Evolutionary conservation across 2,329 filamentous ascomycete genomes (phyloP).

Genomic region (Monosporascus sp.): DNA sequence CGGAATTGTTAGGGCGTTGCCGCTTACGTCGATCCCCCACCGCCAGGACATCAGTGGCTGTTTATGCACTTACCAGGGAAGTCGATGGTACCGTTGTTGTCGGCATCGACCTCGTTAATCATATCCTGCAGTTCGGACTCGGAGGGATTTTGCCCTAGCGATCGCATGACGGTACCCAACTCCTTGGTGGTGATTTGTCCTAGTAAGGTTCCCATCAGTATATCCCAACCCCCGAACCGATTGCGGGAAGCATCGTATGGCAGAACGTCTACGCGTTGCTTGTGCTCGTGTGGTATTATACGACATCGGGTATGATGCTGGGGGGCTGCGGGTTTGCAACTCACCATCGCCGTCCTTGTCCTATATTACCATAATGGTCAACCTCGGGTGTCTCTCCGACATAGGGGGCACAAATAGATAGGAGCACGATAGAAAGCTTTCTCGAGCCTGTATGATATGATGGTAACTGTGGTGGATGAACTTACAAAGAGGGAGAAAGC

Average conservation of each 20-base stretch:
- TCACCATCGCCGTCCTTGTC: slow-evolving; percentile 90
- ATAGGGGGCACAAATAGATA: no score
- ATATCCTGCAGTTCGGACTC: slow-evolving; percentile 89
- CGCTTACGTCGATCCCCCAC: neutral
- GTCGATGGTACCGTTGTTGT: slow-evolving; percentile 90
- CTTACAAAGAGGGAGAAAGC: slow-evolving; percentile 99
- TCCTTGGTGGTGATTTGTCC: slow-evolving; percentile 91
- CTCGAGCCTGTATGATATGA: neutral
- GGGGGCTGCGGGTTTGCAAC: slow-evolving; percentile 23
- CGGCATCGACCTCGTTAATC: slow-evolving; percentile 90
- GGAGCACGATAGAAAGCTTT: no score
- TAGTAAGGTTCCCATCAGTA: slow-evolving; percentile 28
- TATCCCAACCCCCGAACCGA: neutral
- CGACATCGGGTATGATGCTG: neutral
- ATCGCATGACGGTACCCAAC: slow-evolving; percentile 85
- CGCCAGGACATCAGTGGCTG: no score
- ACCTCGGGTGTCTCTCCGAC: neutral
- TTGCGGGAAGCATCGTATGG: neutral
- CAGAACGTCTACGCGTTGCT: neutral
- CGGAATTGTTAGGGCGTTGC: neutral
- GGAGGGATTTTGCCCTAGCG: slow-evolving; percentile 81
- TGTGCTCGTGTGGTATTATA: neutral
- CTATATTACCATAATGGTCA: slow-evolving; percentile 36
- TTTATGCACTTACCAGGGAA: slow-evolving; percentile 64
- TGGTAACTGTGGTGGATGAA: slow-evolving; percentile 12